Evolutionary conservation across 2,329 filamentous ascomycete species (phyloP), one percentile per base, ranked within the genome.

Genomic region (Xylaria sp.): DNA sequence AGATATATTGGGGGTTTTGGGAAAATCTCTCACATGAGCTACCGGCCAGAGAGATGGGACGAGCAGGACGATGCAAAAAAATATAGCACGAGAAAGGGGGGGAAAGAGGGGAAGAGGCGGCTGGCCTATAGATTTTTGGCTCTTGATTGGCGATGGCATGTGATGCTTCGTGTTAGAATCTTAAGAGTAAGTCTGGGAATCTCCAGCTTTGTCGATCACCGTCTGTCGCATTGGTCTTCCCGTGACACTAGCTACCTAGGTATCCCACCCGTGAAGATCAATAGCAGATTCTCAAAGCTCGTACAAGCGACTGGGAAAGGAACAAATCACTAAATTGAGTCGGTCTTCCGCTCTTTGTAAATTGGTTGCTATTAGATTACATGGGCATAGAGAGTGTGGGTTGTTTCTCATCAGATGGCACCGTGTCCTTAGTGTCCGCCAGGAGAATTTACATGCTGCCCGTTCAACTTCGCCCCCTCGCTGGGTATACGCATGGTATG

Each of bases 351-450:
- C 20, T 55, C 31, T 36, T 62, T 36, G 39, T 66, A 41, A 60
- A 62, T 57, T 66, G 49, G 39, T 60, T 71, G 69, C 66, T 70
- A 74, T 76, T 76, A 77, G 64, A 75, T 74, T 77, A 76, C 75
- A 77, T 67, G 71, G 71, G 72, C 74, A 71, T 73, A 76, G 71
- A 68, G 73, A 76, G 69, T 67, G 75, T 77, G 64, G 46, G 62
- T 56, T 66, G 28, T 70, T 66, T 66, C 66, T 71, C 52, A 39
- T 66, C 57, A 41, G 55, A 67, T 59, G 43, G 55, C 64, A 62
- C 57, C 41, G n/a, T 61, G 36, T 39, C 41, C 31, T 41, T n/a
- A 33, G 20, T 64, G 58, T 48, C 49, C 54, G 31, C 31, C 13
- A 46, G 9, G 18, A 56, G 49, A 41, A 57, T 62, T 61, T 60